Evolutionary conservation across 306 rosid genomes (phyloP), one percentile per base, ranked within the genome.

Genomic region (Sicyos edulis): DNA sequence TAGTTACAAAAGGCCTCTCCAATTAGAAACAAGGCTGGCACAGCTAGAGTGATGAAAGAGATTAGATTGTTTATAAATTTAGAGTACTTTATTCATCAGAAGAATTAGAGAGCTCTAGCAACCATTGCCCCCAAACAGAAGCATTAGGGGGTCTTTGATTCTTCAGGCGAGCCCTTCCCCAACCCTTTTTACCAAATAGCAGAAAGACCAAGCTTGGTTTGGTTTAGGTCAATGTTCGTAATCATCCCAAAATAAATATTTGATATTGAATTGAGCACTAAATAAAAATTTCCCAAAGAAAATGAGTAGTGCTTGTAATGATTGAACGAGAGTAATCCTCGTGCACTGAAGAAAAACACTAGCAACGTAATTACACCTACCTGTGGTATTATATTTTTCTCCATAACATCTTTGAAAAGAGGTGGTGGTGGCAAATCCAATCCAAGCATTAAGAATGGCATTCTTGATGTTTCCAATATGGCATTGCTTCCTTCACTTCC

Each of bases 401-500:
- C 98, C 98, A 90, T 90, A 69, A 90, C 96, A 81, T 93, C 98
- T 84, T 86, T 88, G 83, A 93, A 93, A 76, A 93, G 96, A 29
- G 98, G 98, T 12, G 98, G 97, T 0, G 98, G 98, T 15, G 98
- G 98, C 83, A 93, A 82, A 85, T 93, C 98, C 86, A 93, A 76
- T 59, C 97, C 98, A 54, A 93, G 88, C 98, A 93, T 93, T 75
- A 93, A 81, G 86, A 93, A 93, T 52, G 95, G 92, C 98, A 91
- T 90, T 75, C 77, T 87, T 47, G 84, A 87, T 76, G 92, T 86
- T 82, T 86, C 95, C 62, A 75, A 54, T n/a, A 74, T 71, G 54
- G 78, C 73, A 71, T 75, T 72, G 75, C 81, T 76, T 17, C 50
- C 59, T 76, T 78, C 88, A 64, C 74, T 71, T 60, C 78, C 88